Conservation (phyloP, 768 basidiomycete genomes). For the Cystofilobasidium bisporidii region DNA sequence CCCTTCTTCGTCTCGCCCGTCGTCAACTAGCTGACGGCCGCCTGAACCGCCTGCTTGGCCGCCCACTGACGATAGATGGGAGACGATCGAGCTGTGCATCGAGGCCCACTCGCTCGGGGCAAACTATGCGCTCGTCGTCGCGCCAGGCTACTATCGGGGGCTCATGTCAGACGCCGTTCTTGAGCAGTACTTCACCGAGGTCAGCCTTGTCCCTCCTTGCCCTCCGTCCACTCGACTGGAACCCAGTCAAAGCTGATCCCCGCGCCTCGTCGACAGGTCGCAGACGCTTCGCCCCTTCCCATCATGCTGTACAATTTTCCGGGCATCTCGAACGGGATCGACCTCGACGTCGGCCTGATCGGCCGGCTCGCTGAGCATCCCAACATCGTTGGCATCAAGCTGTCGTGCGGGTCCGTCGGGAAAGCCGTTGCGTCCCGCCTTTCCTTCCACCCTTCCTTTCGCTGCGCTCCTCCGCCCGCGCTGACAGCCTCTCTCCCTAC, state of each 20-base stretch:
- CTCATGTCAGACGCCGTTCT: slow-evolving; percentile 7
- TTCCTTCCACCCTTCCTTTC: too few relatives aligned
- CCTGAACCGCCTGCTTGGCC: too few relatives aligned
- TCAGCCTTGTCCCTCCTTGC: background rate
- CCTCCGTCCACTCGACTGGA: too few relatives aligned
- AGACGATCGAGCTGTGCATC: slow-evolving; percentile 28
- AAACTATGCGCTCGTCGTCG: slow-evolving; percentile 9
- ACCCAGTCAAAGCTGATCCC: background rate
- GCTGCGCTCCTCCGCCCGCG: too few relatives aligned
- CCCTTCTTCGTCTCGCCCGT: too few relatives aligned
- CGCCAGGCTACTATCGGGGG: slow-evolving; percentile 10
- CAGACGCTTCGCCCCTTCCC: slow-evolving; percentile 37
- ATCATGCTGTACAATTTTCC: slow-evolving; percentile 40
- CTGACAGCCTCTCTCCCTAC: too few relatives aligned
- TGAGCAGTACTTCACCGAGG: slow-evolving; percentile 23
- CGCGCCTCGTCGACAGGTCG: slow-evolving; percentile 31
- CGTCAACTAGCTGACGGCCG: too few relatives aligned
- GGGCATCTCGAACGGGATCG: slow-evolving; percentile 39
- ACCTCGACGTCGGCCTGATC: slow-evolving; percentile 38
- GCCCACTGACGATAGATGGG: slow-evolving; percentile 24
- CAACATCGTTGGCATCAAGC: slow-evolving; percentile 41
- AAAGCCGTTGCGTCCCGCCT: too few relatives aligned
- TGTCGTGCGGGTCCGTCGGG: slow-evolving; percentile 6
- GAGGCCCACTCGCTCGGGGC: slow-evolving; percentile 23
- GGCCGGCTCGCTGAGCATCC: slow-evolving; percentile 36